phyloP scores from a whole-genome alignment of 768 basidiomycete species.

The Lactarius sanguifluus region DNA sequence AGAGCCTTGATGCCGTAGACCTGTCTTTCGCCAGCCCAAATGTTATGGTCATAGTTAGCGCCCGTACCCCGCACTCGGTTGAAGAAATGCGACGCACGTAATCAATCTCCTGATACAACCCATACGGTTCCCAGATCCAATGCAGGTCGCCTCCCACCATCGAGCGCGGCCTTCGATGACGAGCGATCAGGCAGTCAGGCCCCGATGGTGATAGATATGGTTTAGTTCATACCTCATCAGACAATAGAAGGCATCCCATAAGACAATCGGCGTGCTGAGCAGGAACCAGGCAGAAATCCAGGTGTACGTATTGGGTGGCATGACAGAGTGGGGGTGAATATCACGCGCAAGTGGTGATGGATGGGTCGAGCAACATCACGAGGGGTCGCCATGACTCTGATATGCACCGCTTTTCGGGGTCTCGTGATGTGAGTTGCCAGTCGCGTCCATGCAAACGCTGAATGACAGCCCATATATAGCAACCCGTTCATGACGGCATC shows the following conservation, averaged over 20 bases:
- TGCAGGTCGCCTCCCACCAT: constrained; percentile 87
- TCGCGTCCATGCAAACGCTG: background rate
- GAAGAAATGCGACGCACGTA: constrained; percentile 35
- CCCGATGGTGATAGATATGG: background rate
- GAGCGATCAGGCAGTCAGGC: constrained; percentile 9
- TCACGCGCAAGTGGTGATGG: background rate
- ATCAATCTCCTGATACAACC: constrained; percentile 68
- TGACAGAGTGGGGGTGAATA: constrained; percentile 12
- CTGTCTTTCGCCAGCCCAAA: constrained; percentile 37
- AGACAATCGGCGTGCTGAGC: constrained; percentile 58
- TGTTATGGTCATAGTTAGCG: background rate
- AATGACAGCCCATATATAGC: background rate
- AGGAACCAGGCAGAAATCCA: constrained; percentile 44
- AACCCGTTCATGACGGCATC: background rate
- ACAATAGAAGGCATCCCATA: constrained; percentile 83
- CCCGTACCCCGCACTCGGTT: constrained; percentile 10
- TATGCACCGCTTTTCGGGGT: background rate
- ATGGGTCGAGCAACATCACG: background rate
- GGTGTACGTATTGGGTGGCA: constrained; percentile 33
- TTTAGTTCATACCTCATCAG: constrained; percentile 60
- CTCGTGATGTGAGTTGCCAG: constrained; percentile 9
- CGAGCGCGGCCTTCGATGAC: constrained; percentile 64
- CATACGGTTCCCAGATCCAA: constrained; percentile 90
- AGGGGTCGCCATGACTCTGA: background rate
- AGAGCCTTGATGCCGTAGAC: constrained; percentile 72